Conservation (phyloP, 257 asterid genomes). For the Striga asiatica region DNA sequence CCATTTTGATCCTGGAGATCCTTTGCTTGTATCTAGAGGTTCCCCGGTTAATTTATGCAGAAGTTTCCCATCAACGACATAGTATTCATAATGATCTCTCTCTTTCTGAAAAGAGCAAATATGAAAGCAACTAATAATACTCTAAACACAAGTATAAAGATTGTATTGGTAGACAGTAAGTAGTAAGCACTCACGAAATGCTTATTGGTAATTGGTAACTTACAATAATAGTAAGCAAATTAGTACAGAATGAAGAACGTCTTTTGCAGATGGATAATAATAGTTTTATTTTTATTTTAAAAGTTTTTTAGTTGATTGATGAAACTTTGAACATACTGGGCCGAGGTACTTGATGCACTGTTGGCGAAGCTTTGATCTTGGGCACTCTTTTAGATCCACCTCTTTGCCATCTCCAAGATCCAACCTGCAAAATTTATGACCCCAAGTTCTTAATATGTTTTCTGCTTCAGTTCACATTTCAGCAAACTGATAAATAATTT, state of each 20-base stretch:
- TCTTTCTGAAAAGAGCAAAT: constrained; percentile 49
- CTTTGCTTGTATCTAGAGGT: constrained; percentile 49
- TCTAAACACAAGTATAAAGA: neutral
- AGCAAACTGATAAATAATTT: neutral
- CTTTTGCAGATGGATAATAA: too few species aligned
- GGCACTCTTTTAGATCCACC: constrained; percentile 82
- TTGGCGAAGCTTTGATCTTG: constrained; percentile 70
- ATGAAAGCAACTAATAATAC: neutral
- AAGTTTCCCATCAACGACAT: constrained; percentile 51
- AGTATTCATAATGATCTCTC: constrained; percentile 63
- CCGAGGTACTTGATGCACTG: constrained; percentile 87
- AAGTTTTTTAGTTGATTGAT: neutral
- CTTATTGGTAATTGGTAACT: neutral
- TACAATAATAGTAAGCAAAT: neutral
- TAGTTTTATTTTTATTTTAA: too few species aligned
- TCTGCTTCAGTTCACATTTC: constrained; percentile 12
- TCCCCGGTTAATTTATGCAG: constrained; percentile 39
- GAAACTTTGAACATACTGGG: constrained; percentile 26
- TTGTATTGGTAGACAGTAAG: neutral
- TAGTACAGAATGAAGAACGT: neutral
- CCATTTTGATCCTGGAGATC: constrained; percentile 53
- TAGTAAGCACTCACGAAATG: constrained; percentile 2
- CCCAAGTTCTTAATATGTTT: constrained; percentile 3
- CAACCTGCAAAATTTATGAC: constrained; percentile 43
- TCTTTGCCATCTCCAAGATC: too few species aligned